Conservation (phyloP, 768 basidiomycete genomes). For the Leucocoprinus sp. region DNA sequence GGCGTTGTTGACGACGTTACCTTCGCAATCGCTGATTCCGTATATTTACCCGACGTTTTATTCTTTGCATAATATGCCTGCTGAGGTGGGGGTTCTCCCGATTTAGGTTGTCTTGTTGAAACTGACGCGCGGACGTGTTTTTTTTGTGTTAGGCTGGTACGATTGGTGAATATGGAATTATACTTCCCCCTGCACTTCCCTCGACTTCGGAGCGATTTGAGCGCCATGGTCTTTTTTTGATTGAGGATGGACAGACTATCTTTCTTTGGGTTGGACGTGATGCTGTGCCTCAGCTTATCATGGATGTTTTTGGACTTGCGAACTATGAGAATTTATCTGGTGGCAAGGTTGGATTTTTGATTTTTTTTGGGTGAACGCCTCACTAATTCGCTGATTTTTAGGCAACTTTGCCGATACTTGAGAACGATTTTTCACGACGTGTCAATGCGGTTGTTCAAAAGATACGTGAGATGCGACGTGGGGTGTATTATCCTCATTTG, state of each 20-base stretch:
- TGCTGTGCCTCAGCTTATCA: conserved; percentile 89
- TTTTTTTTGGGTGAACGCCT: neutral
- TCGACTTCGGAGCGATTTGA: conserved; percentile 93
- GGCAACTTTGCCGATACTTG: conserved; percentile 84
- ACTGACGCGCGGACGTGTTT: neutral
- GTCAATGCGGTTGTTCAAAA: conserved; percentile 92
- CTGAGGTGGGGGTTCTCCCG: conserved; percentile 49
- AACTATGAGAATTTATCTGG: conserved; percentile 84
- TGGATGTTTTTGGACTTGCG: conserved; percentile 90
- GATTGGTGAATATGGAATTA: conserved; percentile 80
- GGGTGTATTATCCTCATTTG: conserved; percentile 87
- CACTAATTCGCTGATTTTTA: conserved; percentile 21
- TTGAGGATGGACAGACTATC: conserved; percentile 96
- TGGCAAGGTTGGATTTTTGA: conserved; percentile 63
- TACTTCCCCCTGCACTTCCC: conserved; percentile 82
- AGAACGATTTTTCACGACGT: conserved; percentile 93
- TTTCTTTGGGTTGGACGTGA: conserved; percentile 99
- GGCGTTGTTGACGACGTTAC: conserved; percentile 81
- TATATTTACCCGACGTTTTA: conserved; percentile 96
- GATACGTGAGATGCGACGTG: conserved; percentile 87
- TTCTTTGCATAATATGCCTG: conserved; percentile 92
- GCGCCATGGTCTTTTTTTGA: conserved; percentile 90
- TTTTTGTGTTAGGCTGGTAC: conserved; percentile 68
- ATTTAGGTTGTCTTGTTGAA: neutral
- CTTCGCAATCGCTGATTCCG: conserved; percentile 84